Evolutionary conservation across 2,329 filamentous ascomycete species (phyloP).

Genomic region (Penicillium sp.): DNA sequence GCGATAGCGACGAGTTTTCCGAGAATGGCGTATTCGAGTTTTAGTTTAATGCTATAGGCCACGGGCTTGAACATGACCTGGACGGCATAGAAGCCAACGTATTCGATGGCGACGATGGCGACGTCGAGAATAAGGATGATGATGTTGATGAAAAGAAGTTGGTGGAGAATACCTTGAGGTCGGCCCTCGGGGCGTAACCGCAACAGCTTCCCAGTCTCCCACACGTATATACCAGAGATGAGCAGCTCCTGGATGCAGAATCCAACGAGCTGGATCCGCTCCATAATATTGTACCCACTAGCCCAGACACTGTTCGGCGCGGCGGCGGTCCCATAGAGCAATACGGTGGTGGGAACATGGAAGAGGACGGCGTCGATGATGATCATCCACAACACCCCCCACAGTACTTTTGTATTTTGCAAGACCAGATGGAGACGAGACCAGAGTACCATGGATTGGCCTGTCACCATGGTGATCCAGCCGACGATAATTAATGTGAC

Average conservation of each 20-base stretch:
- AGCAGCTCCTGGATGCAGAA: conserved; percentile 56
- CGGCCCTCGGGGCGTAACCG: conserved; percentile 19
- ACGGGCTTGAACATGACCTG: conserved; percentile 44
- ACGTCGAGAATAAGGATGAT: conserved; percentile 50
- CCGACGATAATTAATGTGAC: conserved; percentile 40
- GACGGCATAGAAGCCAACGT: conserved; percentile 40
- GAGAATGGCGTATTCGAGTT: conserved; percentile 58
- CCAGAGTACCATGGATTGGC: conserved; percentile 49
- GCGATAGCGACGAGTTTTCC: conserved; percentile 41
- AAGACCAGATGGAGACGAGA: conserved; percentile 48
- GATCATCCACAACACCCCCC: conserved; percentile 45
- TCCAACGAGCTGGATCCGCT: conserved; percentile 53
- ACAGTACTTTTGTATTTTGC: conserved; percentile 34
- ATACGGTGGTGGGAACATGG: conserved; percentile 41
- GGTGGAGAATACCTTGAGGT: conserved; percentile 20
- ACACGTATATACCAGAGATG: conserved; percentile 53
- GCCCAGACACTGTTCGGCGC: conserved; percentile 19
- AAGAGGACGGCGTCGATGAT: conserved; percentile 42
- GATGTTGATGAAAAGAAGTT: conserved; percentile 55
- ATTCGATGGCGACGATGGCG: conserved; percentile 41
- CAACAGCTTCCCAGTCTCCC: conserved; percentile 44
- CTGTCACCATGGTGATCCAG: conserved; percentile 47
- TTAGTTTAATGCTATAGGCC: conserved; percentile 44
- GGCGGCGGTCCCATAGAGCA: conserved; percentile 39
- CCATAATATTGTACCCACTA: conserved; percentile 43